Base-by-base conservation (phyloP, 2,329 filamentous ascomycete genomes). In the Pseudogymnoascus sp. region DNA sequence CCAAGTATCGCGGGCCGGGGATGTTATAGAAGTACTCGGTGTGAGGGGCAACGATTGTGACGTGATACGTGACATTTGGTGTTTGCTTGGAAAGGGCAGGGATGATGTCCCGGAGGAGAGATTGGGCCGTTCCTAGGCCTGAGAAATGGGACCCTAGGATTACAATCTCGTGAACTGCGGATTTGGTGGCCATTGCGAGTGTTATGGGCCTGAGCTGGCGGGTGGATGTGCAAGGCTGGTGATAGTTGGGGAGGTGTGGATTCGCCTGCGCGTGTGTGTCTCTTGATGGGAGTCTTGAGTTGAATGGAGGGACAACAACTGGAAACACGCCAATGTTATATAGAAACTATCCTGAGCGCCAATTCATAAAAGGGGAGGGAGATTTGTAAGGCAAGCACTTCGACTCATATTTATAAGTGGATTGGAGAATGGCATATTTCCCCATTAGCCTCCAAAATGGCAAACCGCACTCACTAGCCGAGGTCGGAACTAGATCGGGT, bases 41-140 rank as follows among this genome's bases (percentile, higher is more conserved):
- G 12, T 78, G 78, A 3, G 81, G 80, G 63, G 78, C 77, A 67
- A 86, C 74, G n/a, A 83, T 72, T 47, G 78, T 77, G 57, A 85
- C 71, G 60, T 80, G 79, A 68, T 81, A 82, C 7, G 73, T 73
- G 14, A 59, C 60, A 12, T 35, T 11, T 22, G 61, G 59, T n/a
- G 39, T 59, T 53, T 53, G 47, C n/a, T 53, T 59, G 33, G 47
- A 53, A n/a, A 53, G 47, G 47, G 9, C 12, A 14, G 47, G 47
- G n/a, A 53, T 33, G 47, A 53, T 53, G 28, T 53, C 47, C 47
- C 47, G 47, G 47, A 53, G 47, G 47, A 53, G 47, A 18, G 47
- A 53, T 15, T 53, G 47, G 9, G 47, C 47, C 6, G 47, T 53
- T 53, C 47, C 47, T 20, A 53, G 47, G 9, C 47, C 47, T 18